Evolutionary conservation across 2,329 filamentous ascomycete species (phyloP).

Genomic region (Claviceps humidiphila): DNA sequence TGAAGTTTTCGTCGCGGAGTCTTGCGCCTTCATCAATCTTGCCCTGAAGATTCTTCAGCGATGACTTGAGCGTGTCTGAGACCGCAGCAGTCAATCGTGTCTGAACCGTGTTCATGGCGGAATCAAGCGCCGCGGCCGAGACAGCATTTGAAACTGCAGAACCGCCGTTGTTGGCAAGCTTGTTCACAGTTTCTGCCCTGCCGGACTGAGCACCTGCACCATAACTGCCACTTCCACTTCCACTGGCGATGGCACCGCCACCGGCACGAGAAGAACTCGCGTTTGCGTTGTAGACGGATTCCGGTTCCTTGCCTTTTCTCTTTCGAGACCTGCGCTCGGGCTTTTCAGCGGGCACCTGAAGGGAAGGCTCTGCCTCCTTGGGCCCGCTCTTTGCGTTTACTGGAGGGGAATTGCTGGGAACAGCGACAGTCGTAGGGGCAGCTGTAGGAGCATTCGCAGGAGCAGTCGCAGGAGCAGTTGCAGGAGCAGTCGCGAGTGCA

Average conservation of each 20-base stretch:
- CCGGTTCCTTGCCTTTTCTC: constrained; percentile 49
- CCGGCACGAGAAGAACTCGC: constrained; percentile 19
- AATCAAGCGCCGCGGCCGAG: constrained; percentile 35
- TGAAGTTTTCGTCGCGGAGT: constrained; percentile 37
- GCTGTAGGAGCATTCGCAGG: background rate
- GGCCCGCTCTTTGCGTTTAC: constrained; percentile 29
- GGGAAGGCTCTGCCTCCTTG: constrained; percentile 35
- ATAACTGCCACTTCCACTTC: too few relatives aligned
- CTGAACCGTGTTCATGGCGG: constrained; percentile 41
- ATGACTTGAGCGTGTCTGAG: constrained; percentile 38
- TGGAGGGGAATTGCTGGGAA: constrained; percentile 11
- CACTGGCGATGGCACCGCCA: background rate
- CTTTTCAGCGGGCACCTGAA: constrained; percentile 37
- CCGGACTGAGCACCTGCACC: constrained; percentile 6
- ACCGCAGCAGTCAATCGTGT: constrained; percentile 35
- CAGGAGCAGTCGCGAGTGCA: background rate
- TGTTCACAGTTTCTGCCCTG: constrained; percentile 16
- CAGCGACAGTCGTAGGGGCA: background rate
- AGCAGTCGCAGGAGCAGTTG: background rate
- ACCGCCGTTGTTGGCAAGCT: constrained; percentile 16
- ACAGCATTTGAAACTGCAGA: constrained; percentile 16
- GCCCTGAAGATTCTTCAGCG: constrained; percentile 47
- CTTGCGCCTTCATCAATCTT: constrained; percentile 52
- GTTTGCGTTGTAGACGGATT: constrained; percentile 31
- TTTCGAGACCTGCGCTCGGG: constrained; percentile 47